Evolutionary conservation across 2,329 filamentous ascomycete genomes (phyloP).

Genomic region (Curvularia spicifera): DNA sequence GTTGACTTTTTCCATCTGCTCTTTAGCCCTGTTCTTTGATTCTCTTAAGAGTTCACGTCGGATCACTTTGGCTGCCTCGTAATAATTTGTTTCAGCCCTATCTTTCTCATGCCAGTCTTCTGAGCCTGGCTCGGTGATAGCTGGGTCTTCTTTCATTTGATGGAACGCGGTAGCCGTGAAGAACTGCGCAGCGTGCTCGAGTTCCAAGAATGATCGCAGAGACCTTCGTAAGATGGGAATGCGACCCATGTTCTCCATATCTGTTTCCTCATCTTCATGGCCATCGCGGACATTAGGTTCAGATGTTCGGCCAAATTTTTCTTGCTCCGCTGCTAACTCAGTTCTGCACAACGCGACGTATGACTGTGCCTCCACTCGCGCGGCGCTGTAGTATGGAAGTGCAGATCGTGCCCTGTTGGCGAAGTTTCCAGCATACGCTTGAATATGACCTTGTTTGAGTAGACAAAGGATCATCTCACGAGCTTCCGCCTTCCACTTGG

Average conservation of each 20-base stretch:
- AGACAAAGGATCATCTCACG: slow-evolving; percentile 68
- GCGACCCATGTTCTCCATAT: slow-evolving; percentile 52
- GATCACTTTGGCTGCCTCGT: slow-evolving; percentile 78
- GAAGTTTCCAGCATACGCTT: slow-evolving; percentile 73
- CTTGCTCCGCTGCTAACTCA: slow-evolving; percentile 63
- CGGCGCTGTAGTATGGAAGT: slow-evolving; percentile 70
- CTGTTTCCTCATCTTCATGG: slow-evolving; percentile 47
- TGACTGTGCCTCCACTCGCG: slow-evolving; percentile 48
- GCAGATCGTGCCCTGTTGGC: slow-evolving; percentile 65
- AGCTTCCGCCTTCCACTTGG: slow-evolving; percentile 70
- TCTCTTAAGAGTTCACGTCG: slow-evolving; percentile 77
- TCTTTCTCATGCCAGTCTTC: slow-evolving; percentile 71
- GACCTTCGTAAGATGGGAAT: slow-evolving; percentile 67
- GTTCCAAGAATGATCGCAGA: slow-evolving; percentile 74
- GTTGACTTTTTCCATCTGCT: slow-evolving; percentile 65
- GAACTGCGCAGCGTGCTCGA: slow-evolving; percentile 82
- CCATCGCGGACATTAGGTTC: slow-evolving; percentile 46
- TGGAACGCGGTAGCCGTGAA: slow-evolving; percentile 84
- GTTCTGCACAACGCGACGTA: slow-evolving; percentile 69
- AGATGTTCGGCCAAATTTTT: slow-evolving; percentile 38
- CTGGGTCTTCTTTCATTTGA: slow-evolving; percentile 76
- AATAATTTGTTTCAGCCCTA: slow-evolving; percentile 72
- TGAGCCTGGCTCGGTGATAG: slow-evolving; percentile 69
- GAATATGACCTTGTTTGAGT: slow-evolving; percentile 75
- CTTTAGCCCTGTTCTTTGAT: slow-evolving; percentile 64